phyloP scores from a whole-genome alignment of 2,329 filamentous ascomycete species.

The Thelonectria discophora region DNA sequence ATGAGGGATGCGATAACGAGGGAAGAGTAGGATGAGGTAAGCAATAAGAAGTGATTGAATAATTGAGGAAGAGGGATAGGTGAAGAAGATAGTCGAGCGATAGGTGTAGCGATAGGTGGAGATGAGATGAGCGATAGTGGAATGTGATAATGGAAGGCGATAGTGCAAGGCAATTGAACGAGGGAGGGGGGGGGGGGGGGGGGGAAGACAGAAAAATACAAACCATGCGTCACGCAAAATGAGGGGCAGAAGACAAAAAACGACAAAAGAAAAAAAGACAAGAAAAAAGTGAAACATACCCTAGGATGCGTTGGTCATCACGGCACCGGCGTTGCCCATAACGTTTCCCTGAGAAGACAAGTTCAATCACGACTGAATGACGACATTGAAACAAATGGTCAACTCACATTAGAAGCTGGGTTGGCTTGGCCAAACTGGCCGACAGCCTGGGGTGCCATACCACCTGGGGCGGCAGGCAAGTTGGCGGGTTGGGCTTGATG shows the following conservation, averaged over 20 bases:
- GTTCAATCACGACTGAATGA: background rate
- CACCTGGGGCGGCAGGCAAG: background rate
- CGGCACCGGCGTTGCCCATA: background rate
- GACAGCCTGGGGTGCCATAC: background rate
- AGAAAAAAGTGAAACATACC: background rate
- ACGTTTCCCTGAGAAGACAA: background rate
- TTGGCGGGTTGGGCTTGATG: background rate
- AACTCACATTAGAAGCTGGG: background rate
- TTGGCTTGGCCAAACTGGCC: background rate
- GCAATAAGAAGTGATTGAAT: too few species aligned
- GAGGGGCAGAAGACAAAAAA: background rate
- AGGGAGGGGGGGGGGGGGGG: too few species aligned
- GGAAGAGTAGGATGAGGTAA: too few species aligned
- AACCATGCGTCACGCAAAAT: background rate
- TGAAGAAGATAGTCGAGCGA: too few species aligned
- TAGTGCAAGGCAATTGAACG: too few species aligned
- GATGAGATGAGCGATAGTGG: too few species aligned
- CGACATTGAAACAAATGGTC: background rate
- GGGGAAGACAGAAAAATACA: too few species aligned
- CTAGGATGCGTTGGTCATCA: background rate
- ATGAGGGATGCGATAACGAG: too few species aligned
- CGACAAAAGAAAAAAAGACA: background rate
- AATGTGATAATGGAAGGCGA: too few species aligned
- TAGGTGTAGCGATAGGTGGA: too few species aligned
- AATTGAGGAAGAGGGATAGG: too few species aligned